Conservation (phyloP, 2,329 filamentous ascomycete genomes). For the Aspergillus sclerotialis region DNA sequence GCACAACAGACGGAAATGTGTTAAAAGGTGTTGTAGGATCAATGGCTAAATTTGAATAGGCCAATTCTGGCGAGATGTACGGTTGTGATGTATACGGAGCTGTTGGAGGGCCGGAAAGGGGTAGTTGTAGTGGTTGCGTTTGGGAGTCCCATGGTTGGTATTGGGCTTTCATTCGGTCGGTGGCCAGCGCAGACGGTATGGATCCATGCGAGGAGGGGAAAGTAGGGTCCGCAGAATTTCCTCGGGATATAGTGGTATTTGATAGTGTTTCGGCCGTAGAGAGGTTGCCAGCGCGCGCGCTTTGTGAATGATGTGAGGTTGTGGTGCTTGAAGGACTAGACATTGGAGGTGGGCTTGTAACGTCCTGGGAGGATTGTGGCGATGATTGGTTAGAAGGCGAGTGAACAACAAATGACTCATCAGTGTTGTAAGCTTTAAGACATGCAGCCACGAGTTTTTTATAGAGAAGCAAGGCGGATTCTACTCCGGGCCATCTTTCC, state of each 20-base stretch:
- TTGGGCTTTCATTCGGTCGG: conserved; percentile 14
- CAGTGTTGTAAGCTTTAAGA: conserved; percentile 74
- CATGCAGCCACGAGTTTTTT: conserved; percentile 78
- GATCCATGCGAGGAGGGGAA: conserved; percentile 17
- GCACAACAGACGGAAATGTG: conserved; percentile 32
- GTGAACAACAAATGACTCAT: conserved; percentile 45
- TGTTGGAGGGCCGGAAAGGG: conserved; percentile 7
- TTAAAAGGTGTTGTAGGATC: conserved; percentile 34
- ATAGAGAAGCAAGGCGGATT: conserved; percentile 78
- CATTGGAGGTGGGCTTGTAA: conserved; percentile 32
- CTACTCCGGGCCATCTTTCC: conserved; percentile 85
- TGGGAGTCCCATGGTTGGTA: conserved; percentile 12
- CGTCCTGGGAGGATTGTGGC: conserved; percentile 32
- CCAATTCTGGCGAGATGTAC: conserved; percentile 12
- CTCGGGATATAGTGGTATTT: conserved; percentile 26
- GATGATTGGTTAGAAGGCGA: conserved; percentile 39
- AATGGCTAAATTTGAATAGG: conserved; percentile 21
- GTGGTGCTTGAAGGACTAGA: conserved; percentile 36
- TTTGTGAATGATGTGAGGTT: conserved; percentile 30
- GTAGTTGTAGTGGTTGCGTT: conserved; percentile 6
- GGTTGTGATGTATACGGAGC: conserved; percentile 15
- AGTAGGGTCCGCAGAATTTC: conserved; percentile 26
- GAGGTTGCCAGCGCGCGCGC: conserved; percentile 18
- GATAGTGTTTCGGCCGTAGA: conserved; percentile 22
- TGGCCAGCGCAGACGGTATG: conserved; percentile 12